A percentile compares a stretch with the other conserved stretches of the same genome.
Conservation (phyloP, 2,329 filamentous ascomycete species). For the Trichoderma harzianum region DNA sequence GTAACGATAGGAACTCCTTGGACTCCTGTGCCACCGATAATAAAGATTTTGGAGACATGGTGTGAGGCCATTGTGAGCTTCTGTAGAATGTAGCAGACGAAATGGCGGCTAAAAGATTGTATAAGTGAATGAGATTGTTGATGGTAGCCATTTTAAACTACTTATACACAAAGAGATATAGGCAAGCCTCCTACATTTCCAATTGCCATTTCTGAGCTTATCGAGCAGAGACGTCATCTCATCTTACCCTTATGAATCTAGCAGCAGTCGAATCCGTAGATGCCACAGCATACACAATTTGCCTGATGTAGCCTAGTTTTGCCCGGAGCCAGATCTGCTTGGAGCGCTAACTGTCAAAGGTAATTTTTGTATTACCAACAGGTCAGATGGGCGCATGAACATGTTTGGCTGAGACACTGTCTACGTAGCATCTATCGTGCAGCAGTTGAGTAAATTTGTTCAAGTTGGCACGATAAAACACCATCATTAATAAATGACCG, state of each 20-base stretch:
- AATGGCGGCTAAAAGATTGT: neutral
- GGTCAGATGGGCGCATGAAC: neutral
- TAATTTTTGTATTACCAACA: neutral
- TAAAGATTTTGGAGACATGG: neutral
- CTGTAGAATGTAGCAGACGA: neutral
- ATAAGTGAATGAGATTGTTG: neutral
- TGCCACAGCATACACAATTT: neutral
- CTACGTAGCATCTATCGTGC: neutral
- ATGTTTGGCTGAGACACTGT: neutral
- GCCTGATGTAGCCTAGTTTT: neutral
- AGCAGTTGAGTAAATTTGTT: neutral
- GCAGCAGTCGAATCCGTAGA: neutral
- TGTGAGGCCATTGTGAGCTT: neutral
- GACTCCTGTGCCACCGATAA: conserved; percentile 1
- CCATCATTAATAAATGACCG: too few species aligned
- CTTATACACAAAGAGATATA: neutral
- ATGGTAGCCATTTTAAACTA: neutral
- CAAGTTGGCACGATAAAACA: too few species aligned
- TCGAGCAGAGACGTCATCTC: neutral
- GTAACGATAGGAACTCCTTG: neutral
- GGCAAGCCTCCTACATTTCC: neutral
- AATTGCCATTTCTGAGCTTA: neutral
- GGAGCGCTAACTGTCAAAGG: neutral
- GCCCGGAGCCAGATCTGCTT: neutral
- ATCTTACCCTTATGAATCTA: neutral